Conservation (phyloP, 495 filamentous ascomycete species). For the Entonaema liquescens region DNA sequence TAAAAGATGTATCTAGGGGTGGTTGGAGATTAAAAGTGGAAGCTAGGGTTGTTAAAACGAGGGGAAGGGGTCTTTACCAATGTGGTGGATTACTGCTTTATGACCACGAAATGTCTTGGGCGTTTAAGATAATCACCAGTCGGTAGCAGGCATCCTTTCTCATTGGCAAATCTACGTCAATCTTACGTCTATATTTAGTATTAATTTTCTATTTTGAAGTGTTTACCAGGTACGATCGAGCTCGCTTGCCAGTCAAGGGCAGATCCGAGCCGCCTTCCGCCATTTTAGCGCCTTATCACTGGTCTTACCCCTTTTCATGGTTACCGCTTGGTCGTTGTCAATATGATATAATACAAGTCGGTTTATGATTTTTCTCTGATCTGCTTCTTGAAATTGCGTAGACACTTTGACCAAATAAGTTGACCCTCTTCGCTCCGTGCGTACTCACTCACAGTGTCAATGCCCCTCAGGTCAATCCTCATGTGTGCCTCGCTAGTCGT, state of each 20-base stretch:
- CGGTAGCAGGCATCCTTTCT: background rate
- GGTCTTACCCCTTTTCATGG: background rate
- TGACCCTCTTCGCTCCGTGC: conserved; percentile 51
- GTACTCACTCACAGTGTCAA: conserved; percentile 60
- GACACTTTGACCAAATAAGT: conserved; percentile 55
- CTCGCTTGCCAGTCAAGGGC: background rate
- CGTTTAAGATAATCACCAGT: background rate
- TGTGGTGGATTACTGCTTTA: background rate
- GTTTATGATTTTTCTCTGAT: conserved; percentile 52
- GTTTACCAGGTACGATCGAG: background rate
- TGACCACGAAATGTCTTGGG: background rate
- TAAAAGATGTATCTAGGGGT: background rate
- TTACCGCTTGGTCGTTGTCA: no score
- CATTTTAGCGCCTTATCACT: background rate
- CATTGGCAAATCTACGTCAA: background rate
- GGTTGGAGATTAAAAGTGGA: background rate
- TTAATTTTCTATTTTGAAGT: background rate
- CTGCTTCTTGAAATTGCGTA: conserved; percentile 56
- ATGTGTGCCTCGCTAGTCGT: conserved; percentile 71
- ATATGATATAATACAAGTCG: background rate
- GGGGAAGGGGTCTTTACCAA: background rate
- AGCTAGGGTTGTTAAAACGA: background rate
- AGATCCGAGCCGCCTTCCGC: background rate
- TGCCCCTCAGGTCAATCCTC: conserved; percentile 68
- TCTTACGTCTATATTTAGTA: background rate